Evolutionary conservation across 2,329 filamentous ascomycete genomes (phyloP).

Genomic region (Botrytis galanthina): DNA sequence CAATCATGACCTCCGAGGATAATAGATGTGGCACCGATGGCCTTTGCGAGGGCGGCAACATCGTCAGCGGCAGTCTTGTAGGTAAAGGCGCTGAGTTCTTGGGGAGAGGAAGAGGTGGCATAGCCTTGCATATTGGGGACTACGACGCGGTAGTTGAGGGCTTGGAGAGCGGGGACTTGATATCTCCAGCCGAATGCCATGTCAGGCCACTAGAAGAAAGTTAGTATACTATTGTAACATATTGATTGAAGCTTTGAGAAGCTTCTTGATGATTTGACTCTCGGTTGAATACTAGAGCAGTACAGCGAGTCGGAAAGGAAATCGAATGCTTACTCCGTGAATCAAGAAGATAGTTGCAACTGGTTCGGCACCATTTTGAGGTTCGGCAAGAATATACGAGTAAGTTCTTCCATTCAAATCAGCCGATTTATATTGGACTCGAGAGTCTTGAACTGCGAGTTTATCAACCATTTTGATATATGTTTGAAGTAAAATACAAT

Average conservation of each 20-base stretch:
- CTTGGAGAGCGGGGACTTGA: slow-evolving; percentile 75
- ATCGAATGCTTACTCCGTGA: slow-evolving; percentile 47
- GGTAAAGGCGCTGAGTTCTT: slow-evolving; percentile 61
- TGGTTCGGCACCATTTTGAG: slow-evolving; percentile 50
- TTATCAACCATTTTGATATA: slow-evolving; percentile 50
- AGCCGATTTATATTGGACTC: slow-evolving; percentile 62
- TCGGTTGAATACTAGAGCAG: background rate
- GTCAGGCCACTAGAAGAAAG: slow-evolving; percentile 62
- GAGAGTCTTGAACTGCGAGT: slow-evolving; percentile 62
- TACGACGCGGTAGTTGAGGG: slow-evolving; percentile 73
- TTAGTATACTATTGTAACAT: background rate
- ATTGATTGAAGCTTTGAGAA: background rate
- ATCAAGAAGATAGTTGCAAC: slow-evolving; percentile 50
- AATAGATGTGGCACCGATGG: slow-evolving; percentile 50
- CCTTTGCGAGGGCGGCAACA: slow-evolving; percentile 67
- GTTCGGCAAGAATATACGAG: slow-evolving; percentile 50
- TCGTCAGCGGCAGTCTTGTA: slow-evolving; percentile 72
- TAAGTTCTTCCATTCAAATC: slow-evolving; percentile 69
- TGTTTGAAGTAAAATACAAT: background rate
- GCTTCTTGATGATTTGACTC: background rate
- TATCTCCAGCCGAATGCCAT: slow-evolving; percentile 82
- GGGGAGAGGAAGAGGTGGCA: slow-evolving; percentile 69
- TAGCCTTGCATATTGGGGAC: slow-evolving; percentile 87
- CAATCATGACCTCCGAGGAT: slow-evolving; percentile 88
- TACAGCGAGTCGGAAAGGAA: background rate